A percentile compares a stretch with the other conserved stretches of the same genome.
phyloP scores from a whole-genome alignment of 2,329 filamentous ascomycete species.

The Epicoccum sorghinum region DNA sequence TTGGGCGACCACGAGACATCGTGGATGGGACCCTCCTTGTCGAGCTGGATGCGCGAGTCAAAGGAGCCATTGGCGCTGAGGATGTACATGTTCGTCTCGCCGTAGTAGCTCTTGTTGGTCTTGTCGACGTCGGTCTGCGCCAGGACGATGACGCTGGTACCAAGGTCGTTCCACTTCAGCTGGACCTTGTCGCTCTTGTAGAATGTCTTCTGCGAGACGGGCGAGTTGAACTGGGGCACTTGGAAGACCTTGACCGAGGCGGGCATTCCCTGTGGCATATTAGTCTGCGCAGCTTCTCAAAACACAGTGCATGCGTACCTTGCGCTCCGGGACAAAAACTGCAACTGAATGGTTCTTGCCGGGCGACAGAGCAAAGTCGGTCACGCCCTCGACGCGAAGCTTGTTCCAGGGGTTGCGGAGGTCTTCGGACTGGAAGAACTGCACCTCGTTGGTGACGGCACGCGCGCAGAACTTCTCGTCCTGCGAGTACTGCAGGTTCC shows the following conservation, averaged over 20 bases:
- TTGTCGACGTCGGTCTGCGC: constrained; percentile 98
- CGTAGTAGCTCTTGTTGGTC: constrained; percentile 98
- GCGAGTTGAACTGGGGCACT: constrained; percentile 80
- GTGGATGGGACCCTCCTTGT: constrained; percentile 97
- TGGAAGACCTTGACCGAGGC: constrained; percentile 94
- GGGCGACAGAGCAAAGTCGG: constrained; percentile 87
- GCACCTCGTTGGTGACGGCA: constrained; percentile 93
- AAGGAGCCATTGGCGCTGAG: constrained; percentile 90
- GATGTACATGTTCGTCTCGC: constrained; percentile 95
- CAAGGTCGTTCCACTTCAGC: constrained; percentile 94
- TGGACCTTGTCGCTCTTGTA: constrained; percentile 99
- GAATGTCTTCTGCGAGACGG: constrained; percentile 96
- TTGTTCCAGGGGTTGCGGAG: constrained; percentile 92
- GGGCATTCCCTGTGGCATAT: constrained; percentile 74
- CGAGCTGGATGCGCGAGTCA: constrained; percentile 87
- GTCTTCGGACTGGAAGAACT: constrained; percentile 91
- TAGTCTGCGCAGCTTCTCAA: neutral
- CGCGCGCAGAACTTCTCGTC: constrained; percentile 95
- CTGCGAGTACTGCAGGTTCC: constrained; percentile 95
- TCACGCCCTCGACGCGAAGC: constrained; percentile 86
- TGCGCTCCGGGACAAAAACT: constrained; percentile 93
- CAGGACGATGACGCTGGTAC: constrained; percentile 89
- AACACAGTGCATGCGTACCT: constrained; percentile 75
- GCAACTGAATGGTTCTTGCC: constrained; percentile 91
- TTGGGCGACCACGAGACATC: constrained; percentile 99